Evolutionary conservation across 257 asterid genomes (phyloP).

Genomic region (Datura wrightii): DNA sequence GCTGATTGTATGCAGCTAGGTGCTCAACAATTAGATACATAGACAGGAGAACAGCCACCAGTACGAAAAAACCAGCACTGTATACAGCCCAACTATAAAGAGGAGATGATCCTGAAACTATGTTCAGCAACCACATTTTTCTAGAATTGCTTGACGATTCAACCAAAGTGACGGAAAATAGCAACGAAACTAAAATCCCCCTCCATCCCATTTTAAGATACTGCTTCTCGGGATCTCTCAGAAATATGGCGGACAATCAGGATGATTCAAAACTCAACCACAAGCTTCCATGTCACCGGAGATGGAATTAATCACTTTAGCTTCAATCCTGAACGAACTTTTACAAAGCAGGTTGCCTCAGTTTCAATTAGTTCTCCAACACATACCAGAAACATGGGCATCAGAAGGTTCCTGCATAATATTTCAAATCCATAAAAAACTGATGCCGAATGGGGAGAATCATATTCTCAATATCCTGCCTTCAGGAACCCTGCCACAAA

Average conservation of each 20-base stretch:
- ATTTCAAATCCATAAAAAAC: slow-evolving; percentile 6
- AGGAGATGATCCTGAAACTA: slow-evolving; percentile 52
- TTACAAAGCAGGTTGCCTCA: slow-evolving; percentile 5
- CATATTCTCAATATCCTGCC: slow-evolving; percentile 21
- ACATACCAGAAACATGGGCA: background rate
- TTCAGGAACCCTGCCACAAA: slow-evolving; percentile 23
- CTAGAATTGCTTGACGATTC: slow-evolving; percentile 66
- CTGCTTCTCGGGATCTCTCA: slow-evolving; percentile 16
- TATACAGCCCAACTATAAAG: slow-evolving; percentile 71
- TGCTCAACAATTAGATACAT: slow-evolving; percentile 89
- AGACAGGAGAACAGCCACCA: slow-evolving; percentile 79
- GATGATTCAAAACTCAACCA: slow-evolving; percentile 1
- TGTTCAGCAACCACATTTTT: slow-evolving; percentile 47
- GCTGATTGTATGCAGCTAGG: slow-evolving; percentile 88
- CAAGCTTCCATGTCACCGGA: background rate
- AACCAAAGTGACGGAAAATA: slow-evolving; percentile 51
- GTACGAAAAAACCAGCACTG: slow-evolving; percentile 84
- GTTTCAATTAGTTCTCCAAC: slow-evolving; percentile 12
- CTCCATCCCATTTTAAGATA: slow-evolving; percentile 64
- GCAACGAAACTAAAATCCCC: slow-evolving; percentile 47
- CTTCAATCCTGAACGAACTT: background rate
- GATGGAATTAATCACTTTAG: slow-evolving; percentile 5
- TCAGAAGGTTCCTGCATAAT: background rate
- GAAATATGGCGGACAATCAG: slow-evolving; percentile 19
- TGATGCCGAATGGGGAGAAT: background rate